These are phyloP conservation scores for Colletotrichum caudatum DNA, from an alignment of 2,329 filamentous ascomycete genomes.

Conservation along the genomic window DNA sequence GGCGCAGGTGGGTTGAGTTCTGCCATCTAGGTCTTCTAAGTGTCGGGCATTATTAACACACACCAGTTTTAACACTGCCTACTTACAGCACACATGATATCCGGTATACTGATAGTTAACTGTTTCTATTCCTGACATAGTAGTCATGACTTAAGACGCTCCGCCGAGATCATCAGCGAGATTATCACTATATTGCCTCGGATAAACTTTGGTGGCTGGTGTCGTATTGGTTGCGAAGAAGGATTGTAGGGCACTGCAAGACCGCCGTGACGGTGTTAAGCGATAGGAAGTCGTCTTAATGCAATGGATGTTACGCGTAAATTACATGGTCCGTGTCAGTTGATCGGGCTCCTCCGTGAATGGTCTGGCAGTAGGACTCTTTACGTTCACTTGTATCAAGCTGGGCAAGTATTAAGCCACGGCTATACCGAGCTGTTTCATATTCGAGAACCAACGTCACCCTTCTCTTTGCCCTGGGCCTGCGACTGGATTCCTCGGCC, in stretches of 20 bases:
- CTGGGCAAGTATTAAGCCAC: background rate
- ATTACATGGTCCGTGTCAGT: background rate
- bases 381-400: background rate
- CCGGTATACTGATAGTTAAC: slow-evolving; percentile 2
- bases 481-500: background rate
- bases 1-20: too few species aligned
- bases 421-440: slow-evolving; percentile 18
- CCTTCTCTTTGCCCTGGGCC: background rate
- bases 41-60: background rate
- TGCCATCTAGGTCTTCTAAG: too few species aligned
- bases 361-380: background rate
- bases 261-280: slow-evolving; percentile 6
- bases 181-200: slow-evolving; percentile 3
- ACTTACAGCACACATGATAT: slow-evolving; percentile 9
- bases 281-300: background rate
- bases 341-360: background rate
- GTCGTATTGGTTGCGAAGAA: background rate
- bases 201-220: slow-evolving; percentile 13
- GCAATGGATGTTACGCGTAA: background rate
- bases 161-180: background rate
- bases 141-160: background rate
- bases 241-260: background rate
- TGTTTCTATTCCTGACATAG: background rate
- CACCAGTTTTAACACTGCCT: background rate
- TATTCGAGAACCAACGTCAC: background rate